Evolutionary conservation across 495 filamentous ascomycete genomes (phyloP), one percentile per base, ranked within the genome.

Genomic region (Pyrenopolyporus hunteri): DNA sequence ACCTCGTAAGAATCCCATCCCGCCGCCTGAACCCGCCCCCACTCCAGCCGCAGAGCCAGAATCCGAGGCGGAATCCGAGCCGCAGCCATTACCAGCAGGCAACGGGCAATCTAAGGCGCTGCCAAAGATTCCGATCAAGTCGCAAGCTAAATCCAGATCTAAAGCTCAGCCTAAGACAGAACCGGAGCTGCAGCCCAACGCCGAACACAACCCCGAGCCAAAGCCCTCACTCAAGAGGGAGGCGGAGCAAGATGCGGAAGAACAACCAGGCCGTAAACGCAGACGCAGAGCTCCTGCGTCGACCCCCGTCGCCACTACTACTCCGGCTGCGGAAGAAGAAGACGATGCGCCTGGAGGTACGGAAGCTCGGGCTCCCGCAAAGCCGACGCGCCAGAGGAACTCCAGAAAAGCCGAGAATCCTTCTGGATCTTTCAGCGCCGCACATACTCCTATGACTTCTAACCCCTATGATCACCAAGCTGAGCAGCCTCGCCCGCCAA

Each of bases 401-500:
- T 47, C 61, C 11, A 58, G 51, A 26, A 58, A 66, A 26, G 14
- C 54, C 6, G 64, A 64, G 16, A 49, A 47, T 28, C 39, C 59
- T 16, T 39, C 60, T 1, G 35, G 28, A 14, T 56, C 68, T 1
- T 65, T 67, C 7, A 60, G 23, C 17, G n/a, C 17, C n/a, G 37
- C 37, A 40, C n/a, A 58, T 22, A 32, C 25, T 11, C 49, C 49
- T 19, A 46, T 16, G 2, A 43, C 68, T 9, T 40, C 51, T 13
- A 53, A 29, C 16, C 28, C 57, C 25, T 33, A 39, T 0, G 14
- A 43, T 11, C 52, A 54, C 42, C 47, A 58, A 13, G 49, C 13
- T 17, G 69, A 71, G 8, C 59, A 71, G 32, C 35, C 56, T 32
- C 69, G 69, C 5, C 69, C 69, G n/a, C 47, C 28, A 0, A 71